phyloP scores from a whole-genome alignment of 768 basidiomycete genomes.

The Russula compacta region DNA sequence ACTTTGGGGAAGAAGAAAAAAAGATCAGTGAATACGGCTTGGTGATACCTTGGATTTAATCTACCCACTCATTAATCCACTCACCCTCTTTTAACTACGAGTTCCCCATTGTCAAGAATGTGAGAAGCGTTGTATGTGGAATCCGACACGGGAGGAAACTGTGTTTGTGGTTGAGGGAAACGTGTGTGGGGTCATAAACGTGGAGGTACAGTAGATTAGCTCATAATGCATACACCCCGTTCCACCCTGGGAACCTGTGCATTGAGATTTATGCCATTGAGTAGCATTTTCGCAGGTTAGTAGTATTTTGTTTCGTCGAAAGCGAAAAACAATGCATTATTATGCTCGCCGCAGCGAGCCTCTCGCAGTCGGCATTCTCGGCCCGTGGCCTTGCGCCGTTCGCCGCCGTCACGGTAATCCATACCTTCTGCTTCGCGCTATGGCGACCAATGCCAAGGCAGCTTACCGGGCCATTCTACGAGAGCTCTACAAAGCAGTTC shows the following conservation, averaged over 20 bases:
- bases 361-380: not conserved
- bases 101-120: not conserved
- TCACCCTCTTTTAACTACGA: not conserved
- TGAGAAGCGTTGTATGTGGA: not conserved
- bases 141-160: not conserved
- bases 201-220: too few species aligned
- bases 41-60: not conserved
- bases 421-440: not conserved
- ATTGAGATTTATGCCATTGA: too few species aligned
- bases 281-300: too few species aligned
- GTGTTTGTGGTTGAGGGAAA: not conserved
- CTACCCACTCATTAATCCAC: not conserved
- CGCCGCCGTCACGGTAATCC: too few species aligned
- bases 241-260: too few species aligned
- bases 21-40: not conserved
- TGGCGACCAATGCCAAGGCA: slow-evolving; percentile 11
- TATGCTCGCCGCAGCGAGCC: not conserved
- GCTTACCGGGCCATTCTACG: slow-evolving; percentile 46
- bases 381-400: not conserved
- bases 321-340: too few species aligned
- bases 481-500: slow-evolving; percentile 46
- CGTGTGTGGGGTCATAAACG: not conserved
- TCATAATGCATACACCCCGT: too few species aligned
- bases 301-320: too few species aligned
- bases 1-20: not conserved